These are phyloP conservation scores for Chlamydomonas incerta DNA, from an alignment of 139 green algal genomes.

Conservation along the genomic window DNA sequence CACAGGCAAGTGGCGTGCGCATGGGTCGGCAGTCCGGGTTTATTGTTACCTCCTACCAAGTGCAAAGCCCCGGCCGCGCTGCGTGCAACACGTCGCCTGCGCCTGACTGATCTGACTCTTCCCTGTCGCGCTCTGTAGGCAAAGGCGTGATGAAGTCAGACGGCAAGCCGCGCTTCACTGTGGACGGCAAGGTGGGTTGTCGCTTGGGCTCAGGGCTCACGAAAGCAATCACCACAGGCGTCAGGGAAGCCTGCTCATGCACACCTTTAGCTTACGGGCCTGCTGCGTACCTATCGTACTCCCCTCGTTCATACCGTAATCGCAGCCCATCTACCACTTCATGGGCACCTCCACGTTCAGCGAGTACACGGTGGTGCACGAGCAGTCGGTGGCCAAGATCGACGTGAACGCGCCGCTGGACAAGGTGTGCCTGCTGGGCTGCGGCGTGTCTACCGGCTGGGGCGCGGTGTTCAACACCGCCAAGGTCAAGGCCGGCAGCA, in stretches of 20 bases:
- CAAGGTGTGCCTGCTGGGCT: constrained; percentile 90
- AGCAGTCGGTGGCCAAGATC: constrained; percentile 89
- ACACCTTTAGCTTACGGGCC: too few species aligned
- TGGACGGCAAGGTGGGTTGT: constrained; percentile 76
- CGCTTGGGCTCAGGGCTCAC: too few species aligned
- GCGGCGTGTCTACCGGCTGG: constrained; percentile 90
- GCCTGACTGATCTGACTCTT: too few species aligned
- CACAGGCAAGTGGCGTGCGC: constrained; percentile 58
- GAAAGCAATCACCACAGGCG: too few species aligned
- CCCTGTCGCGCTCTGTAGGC: constrained; percentile 54
- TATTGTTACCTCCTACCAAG: too few species aligned
- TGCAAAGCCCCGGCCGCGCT: too few species aligned
- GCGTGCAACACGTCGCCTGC: too few species aligned
- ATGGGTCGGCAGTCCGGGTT: too few species aligned
- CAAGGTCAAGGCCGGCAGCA: constrained; percentile 87
- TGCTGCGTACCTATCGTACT: neutral
- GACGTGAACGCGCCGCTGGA: constrained; percentile 69
- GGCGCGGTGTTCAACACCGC: constrained; percentile 97
- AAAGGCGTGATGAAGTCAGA: constrained; percentile 96
- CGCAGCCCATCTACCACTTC: constrained; percentile 96
- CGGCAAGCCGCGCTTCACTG: constrained; percentile 84
- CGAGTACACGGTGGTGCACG: constrained; percentile 98
- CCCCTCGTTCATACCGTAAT: too few species aligned
- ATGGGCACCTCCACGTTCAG: constrained; percentile 98
- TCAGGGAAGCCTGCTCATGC: too few species aligned